Conservation (phyloP, 345 rosid species). For the Gossypium arboreum region DNA sequence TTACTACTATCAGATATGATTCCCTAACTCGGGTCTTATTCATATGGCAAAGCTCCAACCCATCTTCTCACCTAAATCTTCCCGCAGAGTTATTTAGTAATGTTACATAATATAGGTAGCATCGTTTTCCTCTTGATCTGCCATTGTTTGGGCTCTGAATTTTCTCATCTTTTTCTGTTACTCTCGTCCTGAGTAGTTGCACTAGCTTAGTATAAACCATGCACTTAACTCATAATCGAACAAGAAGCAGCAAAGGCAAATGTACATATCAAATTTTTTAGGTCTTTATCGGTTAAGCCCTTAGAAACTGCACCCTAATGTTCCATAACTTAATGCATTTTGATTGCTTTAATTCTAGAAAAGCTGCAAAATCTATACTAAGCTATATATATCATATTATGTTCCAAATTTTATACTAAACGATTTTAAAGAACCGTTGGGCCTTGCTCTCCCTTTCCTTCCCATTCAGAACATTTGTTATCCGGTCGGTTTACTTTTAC, state of each 20-base stretch:
- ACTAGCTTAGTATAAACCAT: neutral
- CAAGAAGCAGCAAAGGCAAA: neutral
- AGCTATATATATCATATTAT: too few relatives aligned
- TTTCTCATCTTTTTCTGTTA: neutral
- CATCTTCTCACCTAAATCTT: neutral
- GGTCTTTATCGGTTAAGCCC: neutral
- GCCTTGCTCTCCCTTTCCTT: too few relatives aligned
- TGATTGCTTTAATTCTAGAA: neutral
- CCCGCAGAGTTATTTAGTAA: neutral
- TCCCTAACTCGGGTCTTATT: neutral
- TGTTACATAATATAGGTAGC: neutral
- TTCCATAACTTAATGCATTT: neutral
- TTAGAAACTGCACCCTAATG: neutral
- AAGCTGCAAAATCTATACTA: neutral
- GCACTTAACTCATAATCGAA: neutral
- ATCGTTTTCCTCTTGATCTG: neutral
- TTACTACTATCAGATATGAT: neutral
- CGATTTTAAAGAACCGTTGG: too few relatives aligned
- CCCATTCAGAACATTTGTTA: neutral
- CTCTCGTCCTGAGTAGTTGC: neutral
- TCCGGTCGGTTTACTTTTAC: neutral
- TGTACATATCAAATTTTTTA: too few relatives aligned
- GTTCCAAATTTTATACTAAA: too few relatives aligned
- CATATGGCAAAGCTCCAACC: slow-evolving; percentile 5
- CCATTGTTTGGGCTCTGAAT: neutral